A percentile compares a stretch with the other conserved stretches of the same genome.
These are phyloP conservation scores for Fusarium tupiense DNA, from an alignment of 2,329 filamentous ascomycete species.

Conservation along the genomic window DNA sequence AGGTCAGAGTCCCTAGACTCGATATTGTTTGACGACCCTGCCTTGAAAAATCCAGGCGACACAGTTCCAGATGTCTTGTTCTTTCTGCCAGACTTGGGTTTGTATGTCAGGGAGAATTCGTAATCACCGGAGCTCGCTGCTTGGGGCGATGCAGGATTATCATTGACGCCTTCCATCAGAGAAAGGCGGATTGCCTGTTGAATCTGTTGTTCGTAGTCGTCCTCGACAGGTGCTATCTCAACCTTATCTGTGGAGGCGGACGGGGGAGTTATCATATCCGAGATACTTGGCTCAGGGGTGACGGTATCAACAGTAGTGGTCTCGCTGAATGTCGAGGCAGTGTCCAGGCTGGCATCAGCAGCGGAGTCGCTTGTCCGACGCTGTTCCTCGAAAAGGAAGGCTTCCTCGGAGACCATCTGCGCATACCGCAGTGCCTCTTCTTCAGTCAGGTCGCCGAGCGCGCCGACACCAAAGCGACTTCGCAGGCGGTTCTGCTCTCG, in stretches of 20 bases:
- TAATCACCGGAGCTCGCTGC: constrained; percentile 59
- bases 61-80: constrained; percentile 49
- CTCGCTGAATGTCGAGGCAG: constrained; percentile 54
- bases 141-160: constrained; percentile 56
- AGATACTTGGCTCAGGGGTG: constrained; percentile 65
- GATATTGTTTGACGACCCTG: constrained; percentile 27
- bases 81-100: constrained; percentile 53
- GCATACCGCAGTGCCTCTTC: constrained; percentile 73
- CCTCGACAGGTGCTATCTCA: constrained; percentile 46
- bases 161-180: constrained; percentile 65
- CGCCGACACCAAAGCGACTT: constrained; percentile 83
- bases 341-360: constrained; percentile 57
- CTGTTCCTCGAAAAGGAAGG: constrained; percentile 66
- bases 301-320: constrained; percentile 56
- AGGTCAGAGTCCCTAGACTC: constrained; percentile 63
- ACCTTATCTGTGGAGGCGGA: constrained; percentile 17
- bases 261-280: constrained; percentile 50
- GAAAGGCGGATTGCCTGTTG: constrained; percentile 71
- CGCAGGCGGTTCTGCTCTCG: constrained; percentile 77
- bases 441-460: constrained; percentile 71
- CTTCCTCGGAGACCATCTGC: constrained; percentile 72
- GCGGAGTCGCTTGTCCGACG: constrained; percentile 63
- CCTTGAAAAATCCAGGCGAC: constrained; percentile 51
- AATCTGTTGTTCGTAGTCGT: constrained; percentile 69
- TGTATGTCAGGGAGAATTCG: constrained; percentile 62